A percentile compares a stretch with the other conserved stretches of the same genome.
Conservation (phyloP, 495 filamentous ascomycete genomes). For the Penicillium flavigenum region DNA sequence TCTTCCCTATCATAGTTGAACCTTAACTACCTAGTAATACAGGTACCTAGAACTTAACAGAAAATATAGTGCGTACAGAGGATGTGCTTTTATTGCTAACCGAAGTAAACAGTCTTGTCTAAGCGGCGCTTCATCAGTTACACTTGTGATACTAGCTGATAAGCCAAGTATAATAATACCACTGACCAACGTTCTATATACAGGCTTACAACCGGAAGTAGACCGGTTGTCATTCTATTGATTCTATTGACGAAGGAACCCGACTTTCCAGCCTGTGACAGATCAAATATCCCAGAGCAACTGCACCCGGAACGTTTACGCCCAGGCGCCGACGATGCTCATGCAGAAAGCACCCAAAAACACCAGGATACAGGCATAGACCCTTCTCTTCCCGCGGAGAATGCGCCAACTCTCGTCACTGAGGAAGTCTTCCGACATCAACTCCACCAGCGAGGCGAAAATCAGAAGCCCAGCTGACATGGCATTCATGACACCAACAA, state of each 20-base stretch:
- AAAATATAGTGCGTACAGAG: no score
- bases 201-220: background rate
- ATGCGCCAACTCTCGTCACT: conserved; percentile 57
- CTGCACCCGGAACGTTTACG: conserved; percentile 38
- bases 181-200: background rate
- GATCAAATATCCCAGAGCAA: background rate
- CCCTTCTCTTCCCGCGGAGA: conserved; percentile 62
- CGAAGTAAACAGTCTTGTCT: no score
- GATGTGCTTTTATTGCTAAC: no score
- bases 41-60: no score
- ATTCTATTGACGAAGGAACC: background rate
- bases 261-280: background rate
- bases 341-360: conserved; percentile 71
- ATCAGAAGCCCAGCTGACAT: conserved; percentile 63
- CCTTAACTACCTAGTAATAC: no score
- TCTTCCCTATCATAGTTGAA: no score
- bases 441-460: conserved; percentile 61
- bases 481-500: conserved; percentile 69
- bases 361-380: conserved; percentile 69
- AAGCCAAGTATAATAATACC: background rate
- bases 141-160: background rate
- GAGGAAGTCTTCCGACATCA: conserved; percentile 64
- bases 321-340: conserved; percentile 83
- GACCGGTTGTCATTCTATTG: background rate
- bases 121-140: no score